These are phyloP conservation scores for Blastocystis sp. DNA, from an alignment of 352 stramenopile species.

Conservation along the genomic window DNA sequence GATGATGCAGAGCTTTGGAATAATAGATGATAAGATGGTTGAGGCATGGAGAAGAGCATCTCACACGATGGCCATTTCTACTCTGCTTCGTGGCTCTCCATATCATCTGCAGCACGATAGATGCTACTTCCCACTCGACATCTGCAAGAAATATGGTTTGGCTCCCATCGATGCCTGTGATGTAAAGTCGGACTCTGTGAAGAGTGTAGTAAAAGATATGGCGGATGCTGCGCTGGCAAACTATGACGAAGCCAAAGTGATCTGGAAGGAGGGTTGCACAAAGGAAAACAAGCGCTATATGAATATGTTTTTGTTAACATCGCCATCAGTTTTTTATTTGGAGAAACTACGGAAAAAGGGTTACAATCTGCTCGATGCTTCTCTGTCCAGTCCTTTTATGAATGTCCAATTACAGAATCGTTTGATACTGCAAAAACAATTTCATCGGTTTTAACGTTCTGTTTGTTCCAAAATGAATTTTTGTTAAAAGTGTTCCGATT, in stretches of 20 bases:
- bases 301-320: background rate
- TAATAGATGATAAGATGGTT: background rate
- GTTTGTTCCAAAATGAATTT: constrained; percentile 16
- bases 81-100: background rate
- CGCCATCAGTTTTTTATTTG: background rate
- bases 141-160: background rate
- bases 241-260: background rate
- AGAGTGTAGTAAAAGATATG: background rate
- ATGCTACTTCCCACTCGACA: background rate
- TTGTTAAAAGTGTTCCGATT: background rate
- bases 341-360: background rate
- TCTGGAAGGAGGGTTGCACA: constrained; percentile 14
- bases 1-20: constrained; percentile 32
- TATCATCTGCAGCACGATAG: constrained; percentile 10
- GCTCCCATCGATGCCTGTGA: background rate
- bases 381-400: constrained; percentile 39
- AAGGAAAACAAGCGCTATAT: background rate
- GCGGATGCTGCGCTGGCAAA: background rate
- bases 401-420: constrained; percentile 27
- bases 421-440: background rate
- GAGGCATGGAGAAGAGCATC: background rate
- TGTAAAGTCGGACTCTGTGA: constrained; percentile 2
- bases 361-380: background rate
- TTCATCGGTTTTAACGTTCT: background rate
- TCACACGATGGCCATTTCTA: background rate